Base-by-base conservation (phyloP, 2,329 filamentous ascomycete genomes). In the Trichocomaceae sp. region DNA sequence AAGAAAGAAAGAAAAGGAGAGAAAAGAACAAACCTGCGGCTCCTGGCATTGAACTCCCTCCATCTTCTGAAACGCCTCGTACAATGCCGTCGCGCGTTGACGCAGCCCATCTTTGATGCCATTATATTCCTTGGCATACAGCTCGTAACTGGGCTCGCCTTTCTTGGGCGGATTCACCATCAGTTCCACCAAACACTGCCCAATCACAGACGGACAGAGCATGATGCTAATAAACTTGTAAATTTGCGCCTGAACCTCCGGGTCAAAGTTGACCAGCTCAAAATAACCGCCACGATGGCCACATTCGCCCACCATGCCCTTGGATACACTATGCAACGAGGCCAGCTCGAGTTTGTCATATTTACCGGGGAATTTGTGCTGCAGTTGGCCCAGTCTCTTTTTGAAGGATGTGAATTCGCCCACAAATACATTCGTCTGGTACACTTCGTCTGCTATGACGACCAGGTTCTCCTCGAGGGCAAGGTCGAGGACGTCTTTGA, bases 201-300 rank as follows among this genome's bases (percentile, higher is more conserved):
- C 92, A 62, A 96, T 83, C 64, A 99, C 93, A 23, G 93, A 92
- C 50, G 93, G 87, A 75, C 93, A 99, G 62, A 99, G 85, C 77
- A 88, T 92, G 77, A 99, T 97, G 71, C 87, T 93, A 68, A 97
- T 87, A 71, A 96, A 96, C 78, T 99, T 99, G 84, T 97, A 97
- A 72, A 99, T 91, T 77, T 97, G 86, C 61, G 86, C 88, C 67
- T 88, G 86, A 61, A 99, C 93, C 66, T 87, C 80, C 10, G 83
- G 75, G 69, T 95, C 84, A 72, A 99, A 96, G 63, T 89, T 89
- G 57, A 91, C 83, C 55, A 99, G 84, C 79, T 99, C 93, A 69
- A 97, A 97, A 81, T 95, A 99, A 53, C 93, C 93, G 63, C 92
- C 93, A 60, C 93, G 88, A 78, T 99, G 93, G 51, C 93, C 93